phyloP scores from a whole-genome alignment of 176 grass and related monocot genomes.

The Ensete ventricosum region DNA sequence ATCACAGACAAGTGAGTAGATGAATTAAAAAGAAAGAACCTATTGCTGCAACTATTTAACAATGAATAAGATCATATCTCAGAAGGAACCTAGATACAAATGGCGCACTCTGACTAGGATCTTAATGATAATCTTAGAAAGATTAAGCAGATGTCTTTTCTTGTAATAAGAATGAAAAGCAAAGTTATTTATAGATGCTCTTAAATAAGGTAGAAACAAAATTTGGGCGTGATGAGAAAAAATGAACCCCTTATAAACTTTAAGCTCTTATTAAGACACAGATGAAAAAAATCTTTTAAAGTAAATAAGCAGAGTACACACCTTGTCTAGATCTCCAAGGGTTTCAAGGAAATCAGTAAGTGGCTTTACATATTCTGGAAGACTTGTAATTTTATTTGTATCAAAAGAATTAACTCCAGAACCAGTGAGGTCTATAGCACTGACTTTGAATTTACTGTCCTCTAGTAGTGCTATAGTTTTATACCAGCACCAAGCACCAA shows the following conservation, averaged over 20 bases:
- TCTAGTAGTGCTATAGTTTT: conserved; percentile 88
- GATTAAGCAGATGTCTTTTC: too few relatives aligned
- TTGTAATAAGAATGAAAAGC: too few relatives aligned
- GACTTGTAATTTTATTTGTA: conserved; percentile 65
- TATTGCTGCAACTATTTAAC: too few relatives aligned
- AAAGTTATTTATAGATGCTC: too few relatives aligned
- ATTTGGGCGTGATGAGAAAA: too few relatives aligned
- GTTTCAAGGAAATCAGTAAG: conserved; percentile 64
- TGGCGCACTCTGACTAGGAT: too few relatives aligned
- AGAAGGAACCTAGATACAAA: too few relatives aligned
- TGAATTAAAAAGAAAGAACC: too few relatives aligned
- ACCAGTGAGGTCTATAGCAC: conserved; percentile 80
- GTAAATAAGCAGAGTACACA: conserved; percentile 9
- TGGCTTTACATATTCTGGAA: conserved; percentile 68
- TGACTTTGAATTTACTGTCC: conserved; percentile 86
- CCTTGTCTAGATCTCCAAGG: conserved; percentile 70
- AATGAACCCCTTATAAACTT: neutral
- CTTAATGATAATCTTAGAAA: too few relatives aligned
- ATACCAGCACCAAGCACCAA: conserved; percentile 99
- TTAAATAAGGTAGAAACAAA: too few relatives aligned
- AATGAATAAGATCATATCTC: too few relatives aligned
- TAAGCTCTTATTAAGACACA: neutral
- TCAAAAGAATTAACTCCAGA: conserved; percentile 81
- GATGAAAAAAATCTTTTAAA: neutral
- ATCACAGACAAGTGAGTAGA: too few relatives aligned